Base-by-base conservation (phyloP, 1,139 yeast species). In the Eremothecium gossypii region DNA sequence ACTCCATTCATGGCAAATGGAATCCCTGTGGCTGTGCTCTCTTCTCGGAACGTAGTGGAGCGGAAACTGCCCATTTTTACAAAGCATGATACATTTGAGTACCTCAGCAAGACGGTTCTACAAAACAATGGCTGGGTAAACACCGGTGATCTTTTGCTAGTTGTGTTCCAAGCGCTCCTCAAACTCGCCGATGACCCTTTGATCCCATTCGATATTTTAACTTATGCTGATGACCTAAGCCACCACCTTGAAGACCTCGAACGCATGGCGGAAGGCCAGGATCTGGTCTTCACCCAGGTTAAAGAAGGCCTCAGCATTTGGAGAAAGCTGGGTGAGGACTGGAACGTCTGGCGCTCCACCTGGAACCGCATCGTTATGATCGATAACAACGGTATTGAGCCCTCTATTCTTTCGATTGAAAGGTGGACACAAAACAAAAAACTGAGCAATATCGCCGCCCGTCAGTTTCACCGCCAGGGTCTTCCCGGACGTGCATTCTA, bases 381-480 rank as follows among this genome's bases (percentile, higher is more conserved):
- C 8, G 52, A 52, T 39, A 46, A 67, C 64, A 53, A 66, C 59
- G 67, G 68, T 1, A 57, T 73, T 7, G 95, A 85, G 55, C 89
- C 95, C 0, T 75, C 86, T 3, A 61, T 82, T 38, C 66, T 83
- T 44, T 74, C 89, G 0, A 73, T 79, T 46, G 78, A 76, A 51
- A 70, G 97, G 53, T 76, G 86, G 81, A 76, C 75, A 47, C 83
- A 94, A 86, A 89, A 89, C 63, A 72, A 77, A 27, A 76, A 77
- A 47, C 64, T 86, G 57, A 63, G 76, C 12, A 63, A 66, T 12
- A 69, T 85, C 44, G 83, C 79, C 49, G 74, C 73, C 50, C 66
- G 69, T 20, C 69, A 83, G 49, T 55, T 79, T 23, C 64, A 68
- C 13, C 63, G 68, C 3, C 68, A 63, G 13, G 78, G 80, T 1